A percentile compares a stretch with the other conserved stretches of the same genome.
Evolutionary conservation across 768 basidiomycete species (phyloP).

Genomic region (Rhodotorula graminis): DNA sequence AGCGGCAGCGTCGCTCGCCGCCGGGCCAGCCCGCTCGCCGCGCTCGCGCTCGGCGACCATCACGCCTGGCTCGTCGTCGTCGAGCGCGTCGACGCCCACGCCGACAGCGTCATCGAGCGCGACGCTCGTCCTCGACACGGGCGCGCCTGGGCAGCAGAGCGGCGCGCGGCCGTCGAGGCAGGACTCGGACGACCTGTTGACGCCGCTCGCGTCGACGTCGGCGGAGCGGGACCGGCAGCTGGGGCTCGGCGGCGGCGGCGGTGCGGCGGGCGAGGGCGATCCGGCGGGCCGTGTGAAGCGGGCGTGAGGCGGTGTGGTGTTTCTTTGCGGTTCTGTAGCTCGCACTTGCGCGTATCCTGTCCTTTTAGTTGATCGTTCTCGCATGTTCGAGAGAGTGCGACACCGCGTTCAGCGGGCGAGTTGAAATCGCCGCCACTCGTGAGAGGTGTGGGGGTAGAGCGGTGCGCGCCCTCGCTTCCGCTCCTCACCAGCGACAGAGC

Average conservation of each 20-base stretch:
- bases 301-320: background rate
- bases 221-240: too few relatives aligned
- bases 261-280: too few relatives aligned
- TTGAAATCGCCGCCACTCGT: too few relatives aligned
- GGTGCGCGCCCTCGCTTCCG: too few relatives aligned
- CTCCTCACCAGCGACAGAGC: too few relatives aligned
- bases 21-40: background rate
- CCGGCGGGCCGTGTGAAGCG: background rate
- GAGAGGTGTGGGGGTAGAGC: too few relatives aligned
- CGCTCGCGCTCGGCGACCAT: conserved; percentile 1
- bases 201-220: background rate
- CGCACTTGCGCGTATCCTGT: background rate
- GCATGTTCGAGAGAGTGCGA: too few relatives aligned
- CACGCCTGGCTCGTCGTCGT: background rate
- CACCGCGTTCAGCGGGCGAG: too few relatives aligned
- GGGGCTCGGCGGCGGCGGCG: too few relatives aligned
- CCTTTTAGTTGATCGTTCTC: too few relatives aligned
- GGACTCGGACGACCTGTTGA: conserved; percentile 1
- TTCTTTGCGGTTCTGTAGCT: background rate
- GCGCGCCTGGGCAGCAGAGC: background rate
- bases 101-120: background rate
- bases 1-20: background rate
- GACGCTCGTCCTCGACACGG: background rate
- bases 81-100: background rate
- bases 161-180: background rate